A percentile compares a stretch with the other conserved stretches of the same genome.
Conservation (phyloP, 345 rosid genomes). For the Psidium guajava region DNA sequence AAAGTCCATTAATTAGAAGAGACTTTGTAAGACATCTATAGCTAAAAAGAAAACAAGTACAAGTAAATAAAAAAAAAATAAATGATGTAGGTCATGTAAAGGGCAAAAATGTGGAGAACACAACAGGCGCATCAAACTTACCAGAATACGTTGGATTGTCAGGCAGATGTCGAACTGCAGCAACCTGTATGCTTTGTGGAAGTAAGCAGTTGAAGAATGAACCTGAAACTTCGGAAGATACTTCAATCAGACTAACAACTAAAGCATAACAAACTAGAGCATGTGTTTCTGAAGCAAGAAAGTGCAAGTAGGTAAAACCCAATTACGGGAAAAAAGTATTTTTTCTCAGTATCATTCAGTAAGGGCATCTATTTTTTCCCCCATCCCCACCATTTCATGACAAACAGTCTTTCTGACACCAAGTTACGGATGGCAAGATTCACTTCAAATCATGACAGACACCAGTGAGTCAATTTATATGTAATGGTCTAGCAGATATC, state of each 20-base stretch:
- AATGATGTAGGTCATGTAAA: neutral
- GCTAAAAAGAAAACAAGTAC: neutral
- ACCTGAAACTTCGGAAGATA: conserved; percentile 46
- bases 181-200: conserved; percentile 77
- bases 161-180: conserved; percentile 69
- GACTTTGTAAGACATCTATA: neutral
- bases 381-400: neutral
- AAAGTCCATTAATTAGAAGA: neutral
- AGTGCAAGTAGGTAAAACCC: neutral
- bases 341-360: neutral
- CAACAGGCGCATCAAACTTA: conserved; percentile 12
- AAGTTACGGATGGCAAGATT: neutral
- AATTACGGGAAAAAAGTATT: neutral
- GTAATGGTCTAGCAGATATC: neutral
- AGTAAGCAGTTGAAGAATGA: conserved; percentile 87
- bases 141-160: conserved; percentile 69
- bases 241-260: neutral
- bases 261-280: neutral
- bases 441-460: neutral
- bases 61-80: neutral
- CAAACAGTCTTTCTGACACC: neutral
- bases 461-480: neutral
- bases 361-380: neutral
- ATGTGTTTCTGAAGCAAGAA: neutral
- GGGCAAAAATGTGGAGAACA: neutral